A percentile compares a stretch with the other conserved stretches of the same genome.
These are phyloP conservation scores for Backusella macrospora DNA, from an alignment of 192 early-diverging fungal species.

Conservation along the genomic window DNA sequence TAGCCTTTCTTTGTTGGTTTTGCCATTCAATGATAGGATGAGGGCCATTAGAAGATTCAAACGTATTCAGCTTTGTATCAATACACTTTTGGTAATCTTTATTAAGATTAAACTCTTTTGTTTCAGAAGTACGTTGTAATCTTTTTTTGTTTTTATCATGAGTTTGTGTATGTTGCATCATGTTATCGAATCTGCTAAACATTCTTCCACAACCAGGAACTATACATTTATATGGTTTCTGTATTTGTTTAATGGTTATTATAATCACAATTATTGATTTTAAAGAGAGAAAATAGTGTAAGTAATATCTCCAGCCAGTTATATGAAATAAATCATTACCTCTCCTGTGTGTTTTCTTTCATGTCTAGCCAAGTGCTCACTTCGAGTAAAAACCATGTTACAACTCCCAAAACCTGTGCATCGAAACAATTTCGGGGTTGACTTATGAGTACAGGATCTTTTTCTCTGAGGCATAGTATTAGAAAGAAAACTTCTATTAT, in stretches of 20 bases:
- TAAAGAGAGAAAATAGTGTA: too few relatives aligned
- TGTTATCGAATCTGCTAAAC: conserved; percentile 79
- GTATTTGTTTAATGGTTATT: background rate
- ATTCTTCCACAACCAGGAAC: conserved; percentile 63
- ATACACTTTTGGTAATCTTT: too few relatives aligned
- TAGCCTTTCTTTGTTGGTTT: background rate
- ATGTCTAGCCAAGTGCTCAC: conserved; percentile 53
- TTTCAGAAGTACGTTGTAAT: background rate
- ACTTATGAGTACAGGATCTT: background rate
- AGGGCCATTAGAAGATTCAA: background rate
- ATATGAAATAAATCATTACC: background rate
- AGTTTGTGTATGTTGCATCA: conserved; percentile 81
- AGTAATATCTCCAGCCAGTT: too few relatives aligned
- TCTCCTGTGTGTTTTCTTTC: conserved; percentile 21
- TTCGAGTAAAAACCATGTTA: conserved; percentile 55
- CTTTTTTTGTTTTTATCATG: conserved; percentile 44
- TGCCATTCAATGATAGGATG: background rate
- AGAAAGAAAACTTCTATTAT: background rate
- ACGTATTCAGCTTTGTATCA: background rate
- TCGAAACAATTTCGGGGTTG: conserved; percentile 42
- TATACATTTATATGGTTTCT: conserved; percentile 76
- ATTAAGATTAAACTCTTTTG: background rate
- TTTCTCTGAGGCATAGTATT: conserved; percentile 5
- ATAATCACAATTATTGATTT: background rate
- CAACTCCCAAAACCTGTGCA: conserved; percentile 55